Base-by-base conservation (phyloP, 139 green algal species). In the Mesostigma viride region DNA sequence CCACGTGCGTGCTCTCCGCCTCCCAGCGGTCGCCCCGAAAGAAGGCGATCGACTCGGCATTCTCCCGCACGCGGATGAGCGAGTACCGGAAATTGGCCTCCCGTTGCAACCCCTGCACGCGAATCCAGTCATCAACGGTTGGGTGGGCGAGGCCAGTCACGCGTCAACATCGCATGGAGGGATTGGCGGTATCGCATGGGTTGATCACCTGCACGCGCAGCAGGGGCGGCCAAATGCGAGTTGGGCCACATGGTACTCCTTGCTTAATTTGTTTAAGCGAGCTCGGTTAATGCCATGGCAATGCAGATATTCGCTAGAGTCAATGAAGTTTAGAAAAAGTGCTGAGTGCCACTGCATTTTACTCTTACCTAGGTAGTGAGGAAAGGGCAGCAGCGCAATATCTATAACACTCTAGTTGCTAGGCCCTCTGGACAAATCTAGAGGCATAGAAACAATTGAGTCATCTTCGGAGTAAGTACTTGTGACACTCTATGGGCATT, bases 41-140 rank as follows among this genome's bases (percentile, higher is more conserved):
- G 66, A 97, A 96, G 0, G 91, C 91, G 44, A 97, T 89, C 14
- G 75, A 84, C 80, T 97, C 91, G 4, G 89, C 87, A 67, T 91
- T 80, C 28, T 80, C 74, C 3, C 89, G 68, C 46, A 89, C 78
- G 8, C 89, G 72, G 45, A 96, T 85, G 26, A 96, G 78, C 2
- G 77, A 76, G 72, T 91, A 96, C 4, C 90, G 79, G 56, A 96
- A 66, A 61, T 96, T 85, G 0, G 80, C 90, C 60, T 95, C 89
- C 5, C 70, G 65, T 63, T 88, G 68, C 36, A 95, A 65, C 17
- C 30, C 57, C 67, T 73, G 67, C 24, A 62, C 11, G 14, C 11
- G 40, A 33, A 24, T 8, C 40, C 40, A 14, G 8, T 51, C 40
- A 8, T 51, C 40, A 8, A 51, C 40, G n/a, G n/a, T n/a, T n/a